Evolutionary conservation across 805 yeast species (phyloP).

Genomic region (Metschnikowia amazonensis): DNA sequence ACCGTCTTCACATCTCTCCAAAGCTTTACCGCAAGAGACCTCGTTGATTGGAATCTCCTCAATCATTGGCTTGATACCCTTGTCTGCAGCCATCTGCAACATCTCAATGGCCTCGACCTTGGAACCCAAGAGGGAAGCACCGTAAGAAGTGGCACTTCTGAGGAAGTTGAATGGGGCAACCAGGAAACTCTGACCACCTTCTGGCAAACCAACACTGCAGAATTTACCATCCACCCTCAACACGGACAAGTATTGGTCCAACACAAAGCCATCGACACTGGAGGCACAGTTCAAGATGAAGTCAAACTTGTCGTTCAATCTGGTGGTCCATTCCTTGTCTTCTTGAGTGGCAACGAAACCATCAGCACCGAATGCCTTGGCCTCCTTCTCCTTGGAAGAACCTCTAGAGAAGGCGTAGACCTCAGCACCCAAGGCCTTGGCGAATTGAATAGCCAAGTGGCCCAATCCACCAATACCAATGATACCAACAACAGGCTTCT

Average conservation of each 20-base stretch:
- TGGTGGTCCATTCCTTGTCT: slow-evolving; percentile 40
- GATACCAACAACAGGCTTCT: slow-evolving; percentile 48
- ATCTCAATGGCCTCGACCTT: slow-evolving; percentile 63
- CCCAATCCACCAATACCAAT: slow-evolving; percentile 58
- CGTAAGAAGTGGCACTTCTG: slow-evolving; percentile 47
- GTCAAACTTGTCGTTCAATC: slow-evolving; percentile 39
- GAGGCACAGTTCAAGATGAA: slow-evolving; percentile 52
- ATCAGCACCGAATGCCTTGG: slow-evolving; percentile 50
- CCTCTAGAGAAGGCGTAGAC: slow-evolving; percentile 56
- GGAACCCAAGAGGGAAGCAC: slow-evolving; percentile 59
- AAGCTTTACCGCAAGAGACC: slow-evolving; percentile 50
- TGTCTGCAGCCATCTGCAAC: slow-evolving; percentile 59
- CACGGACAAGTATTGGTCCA: slow-evolving; percentile 43
- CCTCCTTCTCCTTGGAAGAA: slow-evolving; percentile 45
- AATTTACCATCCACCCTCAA: slow-evolving; percentile 58
- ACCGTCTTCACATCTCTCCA: slow-evolving; percentile 50
- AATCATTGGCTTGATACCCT: slow-evolving; percentile 58
- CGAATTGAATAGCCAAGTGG: slow-evolving; percentile 52
- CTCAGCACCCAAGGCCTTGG: slow-evolving; percentile 58
- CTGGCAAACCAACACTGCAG: slow-evolving; percentile 66
- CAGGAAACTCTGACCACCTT: slow-evolving; percentile 36
- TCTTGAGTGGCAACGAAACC: slow-evolving; percentile 53
- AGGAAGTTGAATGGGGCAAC: slow-evolving; percentile 53
- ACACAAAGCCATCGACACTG: slow-evolving; percentile 46
- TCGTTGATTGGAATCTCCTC: slow-evolving; percentile 55